Evolutionary conservation across 1,284 basidiomycete species (phyloP).

Genomic region (Schizophyllum amplum): DNA sequence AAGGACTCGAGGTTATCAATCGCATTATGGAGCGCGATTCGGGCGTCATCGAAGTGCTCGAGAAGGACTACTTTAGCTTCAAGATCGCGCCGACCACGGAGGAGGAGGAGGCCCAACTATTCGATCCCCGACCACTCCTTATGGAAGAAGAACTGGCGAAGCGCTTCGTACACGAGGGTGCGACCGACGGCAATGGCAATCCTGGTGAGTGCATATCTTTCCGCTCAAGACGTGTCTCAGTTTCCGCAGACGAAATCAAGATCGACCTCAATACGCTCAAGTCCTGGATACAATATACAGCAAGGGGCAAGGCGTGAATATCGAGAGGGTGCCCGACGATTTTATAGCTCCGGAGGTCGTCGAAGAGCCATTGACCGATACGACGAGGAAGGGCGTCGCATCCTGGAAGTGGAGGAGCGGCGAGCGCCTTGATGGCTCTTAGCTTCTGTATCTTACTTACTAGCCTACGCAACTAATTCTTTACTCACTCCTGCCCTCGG

Average conservation of each 20-base stretch:
- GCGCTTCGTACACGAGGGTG: background rate
- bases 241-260: background rate
- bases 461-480: too few relatives aligned
- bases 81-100: constrained; percentile 17
- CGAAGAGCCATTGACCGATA: background rate
- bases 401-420: background rate
- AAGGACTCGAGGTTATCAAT: constrained; percentile 18
- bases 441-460: too few relatives aligned
- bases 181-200: background rate
- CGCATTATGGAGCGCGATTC: constrained; percentile 24
- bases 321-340: background rate
- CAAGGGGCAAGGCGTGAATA: background rate
- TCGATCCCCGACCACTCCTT: background rate
- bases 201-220: background rate
- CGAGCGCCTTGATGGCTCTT: background rate
- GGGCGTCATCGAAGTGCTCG: constrained; percentile 23
- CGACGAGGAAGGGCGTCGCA: background rate
- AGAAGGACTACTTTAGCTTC: constrained; percentile 22
- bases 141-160: background rate
- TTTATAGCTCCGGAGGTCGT: background rate
- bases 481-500: too few relatives aligned
- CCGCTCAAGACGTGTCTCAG: background rate
- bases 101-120: constrained; percentile 14
- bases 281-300: background rate
- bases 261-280: background rate